Percentiles rank a stretch among this genome's conserved stretches.
Conservation (phyloP, 1,139 yeast species). For the Hanseniaspora uvarum region DNA sequence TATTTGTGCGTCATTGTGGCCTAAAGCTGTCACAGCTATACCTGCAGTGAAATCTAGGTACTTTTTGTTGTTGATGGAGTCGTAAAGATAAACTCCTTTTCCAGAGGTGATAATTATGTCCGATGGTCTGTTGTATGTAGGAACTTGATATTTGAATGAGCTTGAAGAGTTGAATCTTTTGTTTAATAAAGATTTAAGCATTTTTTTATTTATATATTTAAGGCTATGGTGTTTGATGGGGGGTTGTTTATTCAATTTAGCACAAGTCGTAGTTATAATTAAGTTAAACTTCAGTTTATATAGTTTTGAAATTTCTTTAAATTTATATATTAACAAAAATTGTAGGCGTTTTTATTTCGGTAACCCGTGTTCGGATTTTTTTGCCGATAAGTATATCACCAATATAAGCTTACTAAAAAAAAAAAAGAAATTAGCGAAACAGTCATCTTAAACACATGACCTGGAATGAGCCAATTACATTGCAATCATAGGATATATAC, state of each 20-base stretch:
- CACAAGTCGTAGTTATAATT: not conserved
- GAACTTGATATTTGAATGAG: slow-evolving; percentile 25
- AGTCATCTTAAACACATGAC: not conserved
- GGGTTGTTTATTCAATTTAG: too few species aligned
- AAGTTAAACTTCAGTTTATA: not conserved
- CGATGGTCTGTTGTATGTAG: slow-evolving; percentile 31
- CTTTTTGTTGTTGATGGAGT: slow-evolving; percentile 62
- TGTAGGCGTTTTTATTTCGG: too few species aligned
- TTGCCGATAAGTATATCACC: not conserved
- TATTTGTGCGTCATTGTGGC: slow-evolving; percentile 70
- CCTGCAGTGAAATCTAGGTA: slow-evolving; percentile 91
- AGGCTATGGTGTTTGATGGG: not conserved
- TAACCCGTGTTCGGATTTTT: not conserved
- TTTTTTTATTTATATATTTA: not conserved
- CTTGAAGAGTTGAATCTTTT: slow-evolving; percentile 16
- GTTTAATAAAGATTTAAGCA: not conserved
- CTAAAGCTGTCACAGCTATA: slow-evolving; percentile 90
- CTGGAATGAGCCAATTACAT: not conserved
- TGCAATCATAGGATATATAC: not conserved
- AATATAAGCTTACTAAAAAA: not conserved
- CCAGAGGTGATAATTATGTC: slow-evolving; percentile 30
- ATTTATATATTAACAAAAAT: too few species aligned
- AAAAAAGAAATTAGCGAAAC: not conserved
- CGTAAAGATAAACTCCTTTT: slow-evolving; percentile 26
- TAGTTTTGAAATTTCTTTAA: too few species aligned